Base-by-base conservation (phyloP, 331 rosid genomes). In the Stylosanthes scabra region DNA sequence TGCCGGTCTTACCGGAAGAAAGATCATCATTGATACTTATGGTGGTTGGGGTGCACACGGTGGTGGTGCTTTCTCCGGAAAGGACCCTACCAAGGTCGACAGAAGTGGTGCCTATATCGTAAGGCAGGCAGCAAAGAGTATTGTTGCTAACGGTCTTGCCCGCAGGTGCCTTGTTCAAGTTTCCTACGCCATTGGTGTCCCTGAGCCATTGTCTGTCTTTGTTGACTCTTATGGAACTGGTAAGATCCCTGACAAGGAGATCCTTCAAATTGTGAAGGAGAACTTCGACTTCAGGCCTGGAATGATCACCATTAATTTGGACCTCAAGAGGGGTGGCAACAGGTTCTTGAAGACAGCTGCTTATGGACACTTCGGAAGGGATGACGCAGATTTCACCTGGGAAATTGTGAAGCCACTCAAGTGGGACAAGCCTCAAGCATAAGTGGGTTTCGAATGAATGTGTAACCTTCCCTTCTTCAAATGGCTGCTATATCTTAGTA, bases 11-110 rank as follows among this genome's bases (percentile, higher is more conserved):
- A 93, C 98, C 0, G 98, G 98, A 13, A 91, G 98, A 61, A 93
- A 93, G 88, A 93, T 90, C 52, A 93, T 93, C 78, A 90, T 93
- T 8, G 98, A 93, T 67, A 93, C 98, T 31, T 92, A 92, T 3
- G 98, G 98, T 5, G 98, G 98, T 5, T 92, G 98, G 98, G 98
- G 98, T 79, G 98, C 98, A 46, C 98, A 92, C 40, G 98, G 98
- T 45, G 98, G 98, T 28, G 98, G 98, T 77, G 98, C 98, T 51
- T 92, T 92, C 86, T 92, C 98, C 0, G 98, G 98, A 2, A 92
- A 92, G 91, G 98, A 92, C 86, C 98, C 98, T n/a, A 92, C 98
- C 25, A 92, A 92, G 91, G 98, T 92, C 56, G 98, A 92, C 89
- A 86, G 98, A 74, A 92, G 98, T 65, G 98, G 98, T 68, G 98